A percentile compares a stretch with the other conserved stretches of the same genome.
phyloP scores from a whole-genome alignment of 768 basidiomycete genomes.

The Rhodosporidiobolus sp. region DNA sequence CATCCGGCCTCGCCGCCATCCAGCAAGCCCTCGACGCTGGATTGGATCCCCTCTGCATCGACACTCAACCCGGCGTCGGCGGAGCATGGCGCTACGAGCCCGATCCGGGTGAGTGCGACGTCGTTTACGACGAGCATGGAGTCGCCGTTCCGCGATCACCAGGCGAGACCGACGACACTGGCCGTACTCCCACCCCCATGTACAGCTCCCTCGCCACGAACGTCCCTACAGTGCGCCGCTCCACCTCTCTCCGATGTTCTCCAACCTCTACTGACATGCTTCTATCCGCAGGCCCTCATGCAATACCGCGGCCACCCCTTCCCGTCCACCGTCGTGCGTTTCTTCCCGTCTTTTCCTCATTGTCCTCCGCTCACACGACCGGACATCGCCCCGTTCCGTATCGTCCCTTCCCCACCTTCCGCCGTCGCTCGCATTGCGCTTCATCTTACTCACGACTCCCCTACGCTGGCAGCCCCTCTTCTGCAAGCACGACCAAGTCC shows the following conservation, averaged over 20 bases:
- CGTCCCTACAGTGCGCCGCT: conserved; percentile 12
- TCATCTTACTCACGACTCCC: no score
- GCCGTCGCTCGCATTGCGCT: neutral
- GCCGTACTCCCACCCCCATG: conserved; percentile 20
- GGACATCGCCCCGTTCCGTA: no score
- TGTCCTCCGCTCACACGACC: no score
- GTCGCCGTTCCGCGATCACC: neutral
- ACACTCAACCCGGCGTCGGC: conserved; percentile 11
- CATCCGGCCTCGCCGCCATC: conserved; percentile 12
- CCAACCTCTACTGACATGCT: neutral
- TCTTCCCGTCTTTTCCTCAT: neutral
- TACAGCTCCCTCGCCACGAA: conserved; percentile 35
- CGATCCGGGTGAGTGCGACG: neutral
- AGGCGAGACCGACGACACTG: conserved; percentile 5
- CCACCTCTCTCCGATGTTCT: neutral
- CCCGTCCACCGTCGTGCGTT: conserved; percentile 6
- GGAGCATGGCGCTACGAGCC: conserved; percentile 31
- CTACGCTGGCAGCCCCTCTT: conserved; percentile 3
- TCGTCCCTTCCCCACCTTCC: no score
- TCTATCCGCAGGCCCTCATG: conserved; percentile 17
- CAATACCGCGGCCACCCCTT: conserved; percentile 17
- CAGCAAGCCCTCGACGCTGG: conserved; percentile 13
- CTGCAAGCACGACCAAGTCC: conserved; percentile 30
- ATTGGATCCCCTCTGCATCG: conserved; percentile 18
- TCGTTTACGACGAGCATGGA: conserved; percentile 17